Conservation (phyloP, 2,329 filamentous ascomycete genomes). For the Dactylellina haptotyla region DNA sequence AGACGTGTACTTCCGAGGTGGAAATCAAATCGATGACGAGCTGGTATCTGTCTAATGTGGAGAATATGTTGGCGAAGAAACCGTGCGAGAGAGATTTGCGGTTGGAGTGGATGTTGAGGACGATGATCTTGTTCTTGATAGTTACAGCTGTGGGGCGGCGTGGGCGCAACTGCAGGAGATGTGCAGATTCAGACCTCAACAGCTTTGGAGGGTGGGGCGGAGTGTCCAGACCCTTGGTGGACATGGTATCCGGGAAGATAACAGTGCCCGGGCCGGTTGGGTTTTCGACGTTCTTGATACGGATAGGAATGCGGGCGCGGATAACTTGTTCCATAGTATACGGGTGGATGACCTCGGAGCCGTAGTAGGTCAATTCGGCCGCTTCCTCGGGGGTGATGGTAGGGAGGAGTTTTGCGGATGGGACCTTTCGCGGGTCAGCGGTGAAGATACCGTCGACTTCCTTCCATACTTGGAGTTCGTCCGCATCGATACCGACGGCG, state of each 20-base stretch:
- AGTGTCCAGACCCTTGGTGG: constrained; percentile 64
- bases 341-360: constrained; percentile 96
- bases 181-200: constrained; percentile 47
- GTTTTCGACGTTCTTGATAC: constrained; percentile 93
- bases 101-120: constrained; percentile 98
- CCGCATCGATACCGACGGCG: constrained; percentile 85
- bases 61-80: constrained; percentile 94
- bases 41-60: constrained; percentile 83
- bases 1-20: constrained; percentile 95
- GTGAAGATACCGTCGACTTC: constrained; percentile 96
- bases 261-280: constrained; percentile 80
- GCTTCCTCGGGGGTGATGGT: constrained; percentile 94
- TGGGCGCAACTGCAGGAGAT: constrained; percentile 63
- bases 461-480: constrained; percentile 97
- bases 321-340: constrained; percentile 98
- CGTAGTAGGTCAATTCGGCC: constrained; percentile 92
- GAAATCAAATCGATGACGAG: constrained; percentile 96
- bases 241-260: constrained; percentile 78
- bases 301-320: constrained; percentile 83
- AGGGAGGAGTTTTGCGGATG: constrained; percentile 86
- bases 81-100: constrained; percentile 95
- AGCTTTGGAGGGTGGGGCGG: constrained; percentile 58
- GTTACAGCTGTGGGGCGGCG: constrained; percentile 89
- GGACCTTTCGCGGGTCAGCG: constrained; percentile 84
- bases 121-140: constrained; percentile 95